Percentiles rank a stretch among this genome's conserved stretches.
Evolutionary conservation across 2,329 filamentous ascomycete species (phyloP).

Genomic region (Fusarium solani-melongenae): DNA sequence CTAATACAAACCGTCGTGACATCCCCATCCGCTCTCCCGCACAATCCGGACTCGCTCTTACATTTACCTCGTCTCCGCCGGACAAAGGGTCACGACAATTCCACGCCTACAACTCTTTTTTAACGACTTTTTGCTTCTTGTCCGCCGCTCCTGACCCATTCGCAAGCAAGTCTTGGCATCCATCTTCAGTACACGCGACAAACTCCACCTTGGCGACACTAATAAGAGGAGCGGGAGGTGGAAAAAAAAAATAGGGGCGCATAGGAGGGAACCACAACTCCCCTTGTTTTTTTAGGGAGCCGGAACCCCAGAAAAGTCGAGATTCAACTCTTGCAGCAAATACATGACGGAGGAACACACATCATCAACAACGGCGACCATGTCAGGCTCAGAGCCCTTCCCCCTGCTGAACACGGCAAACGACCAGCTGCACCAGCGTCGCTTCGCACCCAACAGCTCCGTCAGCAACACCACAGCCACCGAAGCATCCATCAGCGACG

Average conservation of each 20-base stretch:
- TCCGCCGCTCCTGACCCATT: not conserved
- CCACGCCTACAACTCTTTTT: not conserved
- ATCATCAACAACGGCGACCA: slow-evolving; percentile 32
- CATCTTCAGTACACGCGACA: not conserved
- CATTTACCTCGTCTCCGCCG: not conserved
- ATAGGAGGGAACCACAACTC: slow-evolving; percentile 4
- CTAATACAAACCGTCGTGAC: slow-evolving; percentile 24
- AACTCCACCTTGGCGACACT: slow-evolving; percentile 22
- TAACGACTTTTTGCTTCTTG: not conserved
- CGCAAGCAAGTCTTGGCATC: not conserved
- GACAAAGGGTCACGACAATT: not conserved
- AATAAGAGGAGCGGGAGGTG: not conserved
- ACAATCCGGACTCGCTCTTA: slow-evolving; percentile 18
- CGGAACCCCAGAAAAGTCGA: slow-evolving; percentile 1
- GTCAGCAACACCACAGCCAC: slow-evolving; percentile 35
- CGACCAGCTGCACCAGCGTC: slow-evolving; percentile 58
- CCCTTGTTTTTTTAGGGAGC: not conserved
- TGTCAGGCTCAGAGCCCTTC: slow-evolving; percentile 65
- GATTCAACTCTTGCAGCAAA: not conserved
- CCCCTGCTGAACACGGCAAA: slow-evolving; percentile 63
- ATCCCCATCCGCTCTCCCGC: slow-evolving; percentile 18
- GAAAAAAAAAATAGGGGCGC: slow-evolving; percentile 30
- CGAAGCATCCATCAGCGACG: slow-evolving; percentile 48
- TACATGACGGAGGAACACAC: not conserved
- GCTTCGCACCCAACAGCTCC: slow-evolving; percentile 44